Evolutionary conservation across 306 rosid species (phyloP).

Genomic region (Neltuma alba): DNA sequence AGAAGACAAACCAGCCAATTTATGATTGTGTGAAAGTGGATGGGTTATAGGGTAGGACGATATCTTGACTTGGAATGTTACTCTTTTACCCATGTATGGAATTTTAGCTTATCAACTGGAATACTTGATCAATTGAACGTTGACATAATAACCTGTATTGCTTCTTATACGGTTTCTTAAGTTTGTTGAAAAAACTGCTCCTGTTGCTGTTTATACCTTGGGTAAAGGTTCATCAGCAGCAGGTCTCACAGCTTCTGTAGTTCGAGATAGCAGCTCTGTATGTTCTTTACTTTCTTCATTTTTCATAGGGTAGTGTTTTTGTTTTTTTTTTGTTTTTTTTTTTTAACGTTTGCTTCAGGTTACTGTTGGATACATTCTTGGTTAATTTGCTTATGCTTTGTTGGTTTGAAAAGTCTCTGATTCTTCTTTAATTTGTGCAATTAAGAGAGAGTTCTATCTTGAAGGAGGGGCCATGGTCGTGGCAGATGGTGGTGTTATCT

Average conservation of each 20-base stretch:
- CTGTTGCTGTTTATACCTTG: constrained; percentile 95
- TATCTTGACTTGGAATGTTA: constrained; percentile 24
- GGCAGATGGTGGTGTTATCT: constrained; percentile 99
- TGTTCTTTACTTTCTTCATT: constrained; percentile 43
- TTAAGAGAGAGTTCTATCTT: constrained; percentile 96
- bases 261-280: constrained; percentile 84
- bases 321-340: too few species aligned
- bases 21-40: too few species aligned
- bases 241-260: constrained; percentile 98
- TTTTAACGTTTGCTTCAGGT: constrained; percentile 18
- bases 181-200: constrained; percentile 98
- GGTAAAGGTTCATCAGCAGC: constrained; percentile 99
- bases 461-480: constrained; percentile 99
- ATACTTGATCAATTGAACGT: constrained; percentile 14
- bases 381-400: background rate
- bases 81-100: background rate
- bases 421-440: constrained; percentile 36
- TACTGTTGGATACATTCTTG: constrained; percentile 9
- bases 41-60: background rate
- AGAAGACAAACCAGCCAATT: background rate
- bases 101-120: background rate
- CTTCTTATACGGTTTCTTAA: constrained; percentile 73
- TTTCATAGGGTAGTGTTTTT: constrained; percentile 22
- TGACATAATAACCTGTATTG: constrained; percentile 23
- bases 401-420: constrained; percentile 31